phyloP scores from a whole-genome alignment of 2,329 filamentous ascomycete genomes.

The Aspergillus sp. region DNA sequence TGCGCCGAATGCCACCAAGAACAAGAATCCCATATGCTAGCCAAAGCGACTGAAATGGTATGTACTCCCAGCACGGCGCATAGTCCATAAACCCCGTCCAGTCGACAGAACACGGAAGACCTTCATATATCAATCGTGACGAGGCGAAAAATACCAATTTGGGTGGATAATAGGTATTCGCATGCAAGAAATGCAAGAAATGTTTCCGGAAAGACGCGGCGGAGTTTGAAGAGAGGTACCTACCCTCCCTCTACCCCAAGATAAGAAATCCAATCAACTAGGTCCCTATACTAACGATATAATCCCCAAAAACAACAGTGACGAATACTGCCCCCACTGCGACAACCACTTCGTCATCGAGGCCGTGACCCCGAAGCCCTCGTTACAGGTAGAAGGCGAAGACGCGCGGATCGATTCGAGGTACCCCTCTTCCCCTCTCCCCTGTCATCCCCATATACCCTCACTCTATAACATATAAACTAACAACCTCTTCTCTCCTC shows the following conservation, averaged over 20 bases:
- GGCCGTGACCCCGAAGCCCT: conserved; percentile 77
- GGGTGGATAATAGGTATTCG: conserved; percentile 57
- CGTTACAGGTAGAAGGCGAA: conserved; percentile 84
- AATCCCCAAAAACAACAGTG: conserved; percentile 48
- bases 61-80: neutral
- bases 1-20: conserved; percentile 93
- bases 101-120: too few relatives aligned
- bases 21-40: conserved; percentile 71
- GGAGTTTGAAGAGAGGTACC: conserved; percentile 81
- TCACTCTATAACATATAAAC: neutral
- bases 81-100: too few relatives aligned
- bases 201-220: conserved; percentile 91
- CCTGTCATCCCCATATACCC: neutral
- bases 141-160: neutral
- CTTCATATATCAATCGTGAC: too few relatives aligned
- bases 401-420: conserved; percentile 81
- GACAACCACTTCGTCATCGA: conserved; percentile 98
- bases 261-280: neutral
- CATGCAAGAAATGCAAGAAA: conserved; percentile 99
- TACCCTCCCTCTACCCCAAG: neutral
- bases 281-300: neutral
- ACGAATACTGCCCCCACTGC: conserved; percentile 98
- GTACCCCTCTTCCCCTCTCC: conserved; percentile 26
- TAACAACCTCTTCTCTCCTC: neutral
- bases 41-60: conserved; percentile 79